A percentile compares a stretch with the other conserved stretches of the same genome.
These are phyloP conservation scores for Lagerstroemia speciosa DNA, from an alignment of 345 rosid genomes.

Conservation along the genomic window DNA sequence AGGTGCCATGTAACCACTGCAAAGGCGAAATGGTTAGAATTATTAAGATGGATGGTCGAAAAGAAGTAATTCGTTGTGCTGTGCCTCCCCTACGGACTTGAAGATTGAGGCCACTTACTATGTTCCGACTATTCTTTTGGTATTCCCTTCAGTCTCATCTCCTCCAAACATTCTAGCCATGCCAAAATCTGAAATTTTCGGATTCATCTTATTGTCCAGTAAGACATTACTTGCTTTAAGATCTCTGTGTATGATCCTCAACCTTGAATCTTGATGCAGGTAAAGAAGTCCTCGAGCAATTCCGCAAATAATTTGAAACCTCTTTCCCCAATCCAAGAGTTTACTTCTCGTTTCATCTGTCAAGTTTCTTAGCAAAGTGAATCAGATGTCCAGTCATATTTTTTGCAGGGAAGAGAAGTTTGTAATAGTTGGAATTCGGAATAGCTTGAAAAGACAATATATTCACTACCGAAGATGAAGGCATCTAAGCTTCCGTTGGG, in stretches of 20 bases:
- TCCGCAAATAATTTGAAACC: constrained; percentile 25
- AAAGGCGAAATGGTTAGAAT: neutral
- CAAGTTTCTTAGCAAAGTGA: no score
- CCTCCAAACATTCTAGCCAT: constrained; percentile 41
- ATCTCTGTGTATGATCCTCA: constrained; percentile 41
- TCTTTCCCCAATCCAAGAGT: constrained; percentile 17
- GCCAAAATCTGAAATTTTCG: constrained; percentile 46
- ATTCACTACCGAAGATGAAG: no score
- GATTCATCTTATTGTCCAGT: constrained; percentile 22
- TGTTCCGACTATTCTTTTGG: constrained; percentile 22
- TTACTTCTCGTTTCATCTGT: no score
- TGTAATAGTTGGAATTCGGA: no score
- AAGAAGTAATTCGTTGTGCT: neutral
- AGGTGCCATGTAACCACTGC: constrained; percentile 42
- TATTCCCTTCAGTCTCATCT: constrained; percentile 32
- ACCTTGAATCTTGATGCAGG: constrained; percentile 41
- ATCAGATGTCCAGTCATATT: constrained; percentile 2
- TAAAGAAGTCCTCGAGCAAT: constrained; percentile 43
- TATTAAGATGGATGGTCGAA: neutral
- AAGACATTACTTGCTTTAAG: constrained; percentile 27
- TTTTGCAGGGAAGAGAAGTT: neutral
- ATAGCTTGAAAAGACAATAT: no score
- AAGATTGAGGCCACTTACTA: constrained; percentile 22
- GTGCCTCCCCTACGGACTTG: no score
- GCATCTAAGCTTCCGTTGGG: neutral